Conservation (phyloP, 2,329 filamentous ascomycete genomes). For the Colletotrichum echinochloae region DNA sequence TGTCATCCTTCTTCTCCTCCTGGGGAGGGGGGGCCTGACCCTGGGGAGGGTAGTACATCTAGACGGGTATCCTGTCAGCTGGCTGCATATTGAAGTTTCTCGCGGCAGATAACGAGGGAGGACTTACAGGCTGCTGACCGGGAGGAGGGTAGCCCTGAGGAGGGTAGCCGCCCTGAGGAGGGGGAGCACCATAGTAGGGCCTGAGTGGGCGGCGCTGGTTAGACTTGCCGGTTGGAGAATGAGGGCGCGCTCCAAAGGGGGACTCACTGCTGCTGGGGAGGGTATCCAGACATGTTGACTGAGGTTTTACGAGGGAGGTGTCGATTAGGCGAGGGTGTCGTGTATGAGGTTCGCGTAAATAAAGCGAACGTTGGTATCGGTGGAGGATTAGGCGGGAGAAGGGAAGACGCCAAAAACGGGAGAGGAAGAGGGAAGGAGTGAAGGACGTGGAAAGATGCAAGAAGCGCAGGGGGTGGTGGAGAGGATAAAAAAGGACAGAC, state of each 20-base stretch:
- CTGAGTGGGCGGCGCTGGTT: conserved; percentile 21
- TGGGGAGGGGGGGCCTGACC: conserved; percentile 49
- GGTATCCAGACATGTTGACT: conserved; percentile 53
- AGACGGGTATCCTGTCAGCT: conserved; percentile 2
- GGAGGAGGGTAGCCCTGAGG: conserved; percentile 40
- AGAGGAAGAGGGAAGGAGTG: conserved; percentile 18
- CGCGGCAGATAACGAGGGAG: not conserved
- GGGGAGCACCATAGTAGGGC: conserved; percentile 42
- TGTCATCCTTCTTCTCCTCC: conserved; percentile 55
- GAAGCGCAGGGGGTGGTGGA: conserved; percentile 8
- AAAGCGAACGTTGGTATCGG: not conserved
- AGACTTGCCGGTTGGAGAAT: not conserved
- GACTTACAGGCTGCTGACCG: conserved; percentile 41
- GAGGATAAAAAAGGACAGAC: conserved; percentile 13
- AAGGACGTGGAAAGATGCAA: conserved; percentile 23
- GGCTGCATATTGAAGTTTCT: not conserved
- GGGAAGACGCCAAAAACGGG: not conserved
- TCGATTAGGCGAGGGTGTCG: conserved; percentile 17
- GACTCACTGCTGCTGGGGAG: conserved; percentile 38
- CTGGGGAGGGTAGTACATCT: conserved; percentile 47
- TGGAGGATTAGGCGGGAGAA: not conserved
- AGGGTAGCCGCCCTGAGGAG: conserved; percentile 44
- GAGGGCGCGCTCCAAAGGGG: not conserved
- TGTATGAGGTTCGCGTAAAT: conserved; percentile 4
- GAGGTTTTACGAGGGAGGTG: conserved; percentile 29